Evolutionary conservation across 305 asterid genomes (phyloP), one percentile per base, ranked within the genome.

Genomic region (Fraxinus floribunda): DNA sequence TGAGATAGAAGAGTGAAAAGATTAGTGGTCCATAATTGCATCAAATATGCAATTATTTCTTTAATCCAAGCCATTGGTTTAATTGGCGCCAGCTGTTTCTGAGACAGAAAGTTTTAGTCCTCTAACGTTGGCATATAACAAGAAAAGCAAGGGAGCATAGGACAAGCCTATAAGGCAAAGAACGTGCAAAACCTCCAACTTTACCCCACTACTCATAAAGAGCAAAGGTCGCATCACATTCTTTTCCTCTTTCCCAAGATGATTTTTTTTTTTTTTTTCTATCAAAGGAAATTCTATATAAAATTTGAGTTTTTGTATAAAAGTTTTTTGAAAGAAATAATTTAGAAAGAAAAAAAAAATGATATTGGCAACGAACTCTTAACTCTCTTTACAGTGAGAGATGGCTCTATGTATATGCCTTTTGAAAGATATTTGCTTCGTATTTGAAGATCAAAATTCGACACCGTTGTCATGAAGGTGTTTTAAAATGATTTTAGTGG

Each of bases 51-150:
- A 41, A 11, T 41, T 41, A 41, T 41, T 41, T 41, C 52, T 41
- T 41, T 41, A 35, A 81, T 60, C 75, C 24, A 52, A 74, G 46
- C 49, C 38, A 46, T 16, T 77, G 52, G 60, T 22, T 77, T 41
- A 34, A 83, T 71, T 34, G 78, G 77, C 73, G 76, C 78, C 86
- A 86, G 80, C 86, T 86, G 84, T 76, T 76, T 71, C n/a, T 79
- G 84, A 82, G 22, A 26, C 83, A 78, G 85, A 78, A 18, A 46
- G n/a, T 3, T 46, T 44, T 44, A 10, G 3, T 44, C 5, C 55
- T 13, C 3, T 13, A 46, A 46, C 0, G 55, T 46, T 13, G n/a
- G 55, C n/a, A 46, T 11, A 11, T 46, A 46, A 3, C 24, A 18
- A 9, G 18, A 57, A 34, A 60, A 78, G 75, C 26, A 26, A 64